A percentile compares a stretch with the other conserved stretches of the same genome.
Conservation (phyloP, 371 early-diverging fungal genomes). For the Circinella umbellata region DNA sequence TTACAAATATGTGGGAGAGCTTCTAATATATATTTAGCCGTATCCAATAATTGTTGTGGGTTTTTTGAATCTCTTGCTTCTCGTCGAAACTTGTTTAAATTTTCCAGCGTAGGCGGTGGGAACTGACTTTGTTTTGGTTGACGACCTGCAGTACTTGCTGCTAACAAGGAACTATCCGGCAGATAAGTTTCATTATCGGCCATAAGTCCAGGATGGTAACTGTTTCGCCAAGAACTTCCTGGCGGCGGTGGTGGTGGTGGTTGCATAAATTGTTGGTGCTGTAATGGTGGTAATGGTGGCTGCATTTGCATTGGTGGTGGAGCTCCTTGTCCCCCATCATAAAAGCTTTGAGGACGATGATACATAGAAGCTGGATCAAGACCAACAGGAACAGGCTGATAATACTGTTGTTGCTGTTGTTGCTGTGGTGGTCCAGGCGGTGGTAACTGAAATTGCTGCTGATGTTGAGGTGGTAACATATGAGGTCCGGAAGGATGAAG, state of each 20-base stretch:
- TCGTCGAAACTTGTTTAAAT: slow-evolving; percentile 76
- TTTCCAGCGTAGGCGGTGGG: slow-evolving; percentile 61
- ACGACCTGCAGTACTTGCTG: slow-evolving; percentile 36
- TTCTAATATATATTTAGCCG: slow-evolving; percentile 79
- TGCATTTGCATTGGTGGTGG: neutral
- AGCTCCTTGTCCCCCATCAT: neutral
- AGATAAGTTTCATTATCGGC: slow-evolving; percentile 30
- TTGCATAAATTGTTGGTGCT: slow-evolving; percentile 1
- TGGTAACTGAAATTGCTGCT: neutral
- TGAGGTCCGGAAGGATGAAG: neutral
- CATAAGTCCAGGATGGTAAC: slow-evolving; percentile 13
- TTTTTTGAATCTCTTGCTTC: slow-evolving; percentile 79
- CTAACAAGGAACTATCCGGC: slow-evolving; percentile 44
- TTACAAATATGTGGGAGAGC: slow-evolving; percentile 52
- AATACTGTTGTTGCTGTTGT: neutral
- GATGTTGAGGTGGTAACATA: slow-evolving; percentile 7
- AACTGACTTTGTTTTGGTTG: slow-evolving; percentile 38
- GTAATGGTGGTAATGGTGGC: slow-evolving; percentile 3
- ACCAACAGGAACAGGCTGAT: slow-evolving; percentile 3
- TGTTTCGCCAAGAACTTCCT: slow-evolving; percentile 17
- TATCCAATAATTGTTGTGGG: slow-evolving; percentile 78
- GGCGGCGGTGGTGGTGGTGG: neutral
- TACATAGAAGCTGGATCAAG: slow-evolving; percentile 6
- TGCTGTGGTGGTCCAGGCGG: neutral
- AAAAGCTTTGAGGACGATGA: slow-evolving; percentile 7